Conservation (phyloP, 441 rosid genomes). For the Pelargonium australe region DNA sequence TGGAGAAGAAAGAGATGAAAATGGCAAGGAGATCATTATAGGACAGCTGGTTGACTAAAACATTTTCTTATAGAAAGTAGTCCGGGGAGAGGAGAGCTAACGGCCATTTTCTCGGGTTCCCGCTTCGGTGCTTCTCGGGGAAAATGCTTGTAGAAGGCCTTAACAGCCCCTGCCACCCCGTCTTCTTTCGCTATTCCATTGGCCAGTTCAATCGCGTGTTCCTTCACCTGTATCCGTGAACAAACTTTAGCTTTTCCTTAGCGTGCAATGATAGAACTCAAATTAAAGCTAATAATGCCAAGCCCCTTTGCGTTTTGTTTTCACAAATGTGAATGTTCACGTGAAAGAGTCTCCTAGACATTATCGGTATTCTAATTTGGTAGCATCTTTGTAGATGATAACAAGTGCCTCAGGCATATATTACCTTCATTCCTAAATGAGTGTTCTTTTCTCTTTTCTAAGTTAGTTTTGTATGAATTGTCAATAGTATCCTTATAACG, state of each 20-base stretch:
- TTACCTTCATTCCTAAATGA: too few species aligned
- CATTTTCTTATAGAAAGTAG: constrained; percentile 17
- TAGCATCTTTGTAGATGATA: too few species aligned
- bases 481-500: too few species aligned
- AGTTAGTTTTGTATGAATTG: too few species aligned
- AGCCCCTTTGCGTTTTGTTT: too few species aligned
- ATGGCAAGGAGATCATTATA: not conserved
- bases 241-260: not conserved
- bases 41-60: constrained; percentile 16
- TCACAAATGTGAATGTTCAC: too few species aligned
- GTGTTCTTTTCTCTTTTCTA: too few species aligned
- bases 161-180: constrained; percentile 40
- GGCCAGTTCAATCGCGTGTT: constrained; percentile 29
- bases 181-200: constrained; percentile 38
- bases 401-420: too few species aligned
- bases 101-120: not conserved
- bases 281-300: too few species aligned
- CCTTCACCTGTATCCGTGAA: constrained; percentile 29
- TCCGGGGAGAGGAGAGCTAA: constrained; percentile 1
- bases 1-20: not conserved
- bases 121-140: constrained; percentile 14
- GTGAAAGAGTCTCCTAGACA: too few species aligned
- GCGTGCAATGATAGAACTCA: not conserved
- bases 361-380: too few species aligned
- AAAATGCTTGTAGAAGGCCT: constrained; percentile 39